Evolutionary conservation across 1,284 basidiomycete genomes (phyloP).

Genomic region (Microbotryomycetes sp.): DNA sequence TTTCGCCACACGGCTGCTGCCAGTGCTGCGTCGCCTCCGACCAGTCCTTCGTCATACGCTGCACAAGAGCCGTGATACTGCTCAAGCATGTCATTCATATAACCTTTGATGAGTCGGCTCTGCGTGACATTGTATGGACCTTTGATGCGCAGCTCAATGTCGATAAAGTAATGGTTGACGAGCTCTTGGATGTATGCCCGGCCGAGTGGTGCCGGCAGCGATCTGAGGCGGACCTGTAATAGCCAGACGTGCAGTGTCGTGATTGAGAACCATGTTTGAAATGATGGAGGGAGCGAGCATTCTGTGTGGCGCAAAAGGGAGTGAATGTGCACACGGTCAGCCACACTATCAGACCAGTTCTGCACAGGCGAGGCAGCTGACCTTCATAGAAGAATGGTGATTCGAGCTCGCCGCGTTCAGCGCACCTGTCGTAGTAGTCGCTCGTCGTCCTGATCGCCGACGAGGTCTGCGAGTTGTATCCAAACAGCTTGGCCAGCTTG

Average conservation of each 20-base stretch:
- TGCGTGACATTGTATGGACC: slow-evolving; percentile 60
- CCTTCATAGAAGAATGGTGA: slow-evolving; percentile 44
- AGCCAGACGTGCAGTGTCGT: slow-evolving; percentile 92
- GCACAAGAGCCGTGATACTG: slow-evolving; percentile 83
- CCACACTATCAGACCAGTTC: background rate
- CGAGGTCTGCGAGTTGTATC: slow-evolving; percentile 47
- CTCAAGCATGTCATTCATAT: slow-evolving; percentile 82
- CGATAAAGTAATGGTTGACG: slow-evolving; percentile 92
- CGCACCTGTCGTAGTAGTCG: slow-evolving; percentile 49
- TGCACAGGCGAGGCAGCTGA: slow-evolving; percentile 5
- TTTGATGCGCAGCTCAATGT: slow-evolving; percentile 85
- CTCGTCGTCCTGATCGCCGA: slow-evolving; percentile 50
- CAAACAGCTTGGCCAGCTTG: slow-evolving; percentile 47
- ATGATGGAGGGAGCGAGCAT: slow-evolving; percentile 81
- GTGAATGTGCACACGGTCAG: background rate
- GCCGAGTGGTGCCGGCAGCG: slow-evolving; percentile 63
- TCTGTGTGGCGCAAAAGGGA: slow-evolving; percentile 46
- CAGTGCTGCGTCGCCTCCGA: slow-evolving; percentile 65
- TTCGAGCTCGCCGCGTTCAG: slow-evolving; percentile 45
- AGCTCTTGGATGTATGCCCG: slow-evolving; percentile 66
- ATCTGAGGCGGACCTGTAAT: slow-evolving; percentile 76
- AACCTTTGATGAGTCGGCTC: slow-evolving; percentile 71
- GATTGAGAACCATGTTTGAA: slow-evolving; percentile 95
- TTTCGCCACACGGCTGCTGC: slow-evolving; percentile 89
- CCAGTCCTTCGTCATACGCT: slow-evolving; percentile 71